Evolutionary conservation across 2,329 filamentous ascomycete genomes (phyloP).

Genomic region (Paraphaeosphaeria minitans): DNA sequence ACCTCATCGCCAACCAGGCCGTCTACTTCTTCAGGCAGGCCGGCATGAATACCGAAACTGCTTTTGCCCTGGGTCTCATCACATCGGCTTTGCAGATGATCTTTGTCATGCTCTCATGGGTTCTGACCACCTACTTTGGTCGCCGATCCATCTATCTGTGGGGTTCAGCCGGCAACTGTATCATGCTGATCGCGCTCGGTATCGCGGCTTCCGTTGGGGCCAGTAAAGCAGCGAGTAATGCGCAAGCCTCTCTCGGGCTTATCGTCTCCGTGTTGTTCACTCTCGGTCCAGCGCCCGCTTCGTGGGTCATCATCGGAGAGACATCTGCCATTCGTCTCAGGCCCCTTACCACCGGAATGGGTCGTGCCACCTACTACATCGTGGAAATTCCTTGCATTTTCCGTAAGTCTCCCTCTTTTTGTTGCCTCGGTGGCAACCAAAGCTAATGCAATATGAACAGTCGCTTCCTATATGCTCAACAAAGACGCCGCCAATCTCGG

Average conservation of each 20-base stretch:
- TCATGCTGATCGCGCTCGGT: constrained; percentile 63
- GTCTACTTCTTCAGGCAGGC: constrained; percentile 68
- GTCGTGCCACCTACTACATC: constrained; percentile 67
- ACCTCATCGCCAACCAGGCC: constrained; percentile 67
- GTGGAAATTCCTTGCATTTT: constrained; percentile 71
- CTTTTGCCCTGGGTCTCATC: constrained; percentile 68
- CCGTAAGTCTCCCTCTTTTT: constrained; percentile 67
- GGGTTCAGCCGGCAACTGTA: constrained; percentile 60
- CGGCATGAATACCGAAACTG: constrained; percentile 59
- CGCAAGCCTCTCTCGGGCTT: constrained; percentile 66
- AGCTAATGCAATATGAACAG: constrained; percentile 51
- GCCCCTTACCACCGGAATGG: constrained; percentile 68
- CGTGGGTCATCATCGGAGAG: constrained; percentile 71
- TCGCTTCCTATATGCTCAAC: constrained; percentile 58
- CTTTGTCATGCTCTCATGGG: constrained; percentile 70
- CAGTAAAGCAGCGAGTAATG: constrained; percentile 52
- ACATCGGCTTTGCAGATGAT: constrained; percentile 67
- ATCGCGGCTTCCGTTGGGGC: constrained; percentile 60
- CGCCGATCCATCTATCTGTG: constrained; percentile 69
- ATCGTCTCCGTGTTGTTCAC: constrained; percentile 70
- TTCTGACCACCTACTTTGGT: constrained; percentile 67
- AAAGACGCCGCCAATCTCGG: constrained; percentile 59
- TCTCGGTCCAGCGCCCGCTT: constrained; percentile 65
- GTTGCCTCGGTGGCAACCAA: constrained; percentile 45
- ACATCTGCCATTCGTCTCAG: constrained; percentile 68